phyloP scores from a whole-genome alignment of 805 yeast species.

The Monosporozyma siamensis region DNA sequence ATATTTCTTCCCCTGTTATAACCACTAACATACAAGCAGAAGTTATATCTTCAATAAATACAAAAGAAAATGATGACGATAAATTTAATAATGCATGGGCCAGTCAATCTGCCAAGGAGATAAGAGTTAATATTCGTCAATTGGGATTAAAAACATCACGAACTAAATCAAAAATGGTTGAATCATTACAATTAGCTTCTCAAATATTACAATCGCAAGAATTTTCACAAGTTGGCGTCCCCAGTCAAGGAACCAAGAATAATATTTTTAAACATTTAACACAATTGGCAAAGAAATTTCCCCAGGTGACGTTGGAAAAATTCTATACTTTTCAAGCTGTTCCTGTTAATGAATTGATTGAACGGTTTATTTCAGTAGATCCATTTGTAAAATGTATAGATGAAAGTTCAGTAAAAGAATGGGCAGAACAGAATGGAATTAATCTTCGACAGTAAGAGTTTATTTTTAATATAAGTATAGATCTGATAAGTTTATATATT shows the following conservation, averaged over 20 bases:
- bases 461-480: too few species aligned
- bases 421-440: constrained; percentile 30
- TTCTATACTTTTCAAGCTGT: constrained; percentile 27
- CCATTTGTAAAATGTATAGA: constrained; percentile 25
- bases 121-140: constrained; percentile 16
- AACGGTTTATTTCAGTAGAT: constrained; percentile 14
- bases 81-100: neutral
- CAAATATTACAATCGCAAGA: constrained; percentile 7
- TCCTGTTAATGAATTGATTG: constrained; percentile 13
- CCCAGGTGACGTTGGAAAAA: constrained; percentile 16
- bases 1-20: too few species aligned
- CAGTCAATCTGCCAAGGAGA: constrained; percentile 14
- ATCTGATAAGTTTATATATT: neutral
- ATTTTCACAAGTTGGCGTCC: neutral
- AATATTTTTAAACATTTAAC: constrained; percentile 20
- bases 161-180: constrained; percentile 22
- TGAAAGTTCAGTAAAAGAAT: constrained; percentile 21
- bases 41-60: neutral
- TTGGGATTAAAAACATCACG: constrained; percentile 26
- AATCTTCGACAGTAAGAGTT: constrained; percentile 6
- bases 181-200: constrained; percentile 23
- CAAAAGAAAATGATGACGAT: neutral
- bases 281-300: constrained; percentile 12
- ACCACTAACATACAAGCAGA: too few species aligned
- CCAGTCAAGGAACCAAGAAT: constrained; percentile 7